phyloP scores from a whole-genome alignment of 1,284 basidiomycete species.

The Agroathelia rolfsii region DNA sequence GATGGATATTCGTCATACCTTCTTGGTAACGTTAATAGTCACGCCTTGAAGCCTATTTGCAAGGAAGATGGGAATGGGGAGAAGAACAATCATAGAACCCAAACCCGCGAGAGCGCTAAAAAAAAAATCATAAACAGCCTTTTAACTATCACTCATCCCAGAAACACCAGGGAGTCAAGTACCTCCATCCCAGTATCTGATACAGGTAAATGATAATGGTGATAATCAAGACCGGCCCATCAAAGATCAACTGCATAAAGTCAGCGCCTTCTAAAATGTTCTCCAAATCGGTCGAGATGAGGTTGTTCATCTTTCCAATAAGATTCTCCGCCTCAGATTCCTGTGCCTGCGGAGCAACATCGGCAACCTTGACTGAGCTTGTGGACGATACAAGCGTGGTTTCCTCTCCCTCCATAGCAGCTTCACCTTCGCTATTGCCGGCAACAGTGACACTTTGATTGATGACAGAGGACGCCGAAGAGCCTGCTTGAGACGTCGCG shows the following conservation, averaged over 20 bases:
- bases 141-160: constrained; percentile 4
- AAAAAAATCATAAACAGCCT: too few species aligned
- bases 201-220: constrained; percentile 17
- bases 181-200: constrained; percentile 10
- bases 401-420: too few species aligned
- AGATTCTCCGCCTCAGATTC: constrained; percentile 13
- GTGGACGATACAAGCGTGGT: too few species aligned
- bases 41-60: constrained; percentile 26
- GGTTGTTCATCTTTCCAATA: constrained; percentile 29
- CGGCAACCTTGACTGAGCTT: too few species aligned
- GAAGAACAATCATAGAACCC: constrained; percentile 34
- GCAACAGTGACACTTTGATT: too few species aligned
- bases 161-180: constrained; percentile 1
- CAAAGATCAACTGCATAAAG: constrained; percentile 4
- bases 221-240: constrained; percentile 18
- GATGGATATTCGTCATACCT: constrained; percentile 9
- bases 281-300: constrained; percentile 11
- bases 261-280: constrained; percentile 10
- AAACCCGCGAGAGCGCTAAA: constrained; percentile 42
- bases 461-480: too few species aligned
- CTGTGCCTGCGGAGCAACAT: neutral
- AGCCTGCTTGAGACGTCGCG: too few species aligned
- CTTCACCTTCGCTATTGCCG: too few species aligned
- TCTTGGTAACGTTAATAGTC: constrained; percentile 22
- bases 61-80: constrained; percentile 43